A percentile compares a stretch with the other conserved stretches of the same genome.
These are phyloP conservation scores for Clavariopsis aquatica DNA, from an alignment of 495 filamentous ascomycete genomes.

Conservation along the genomic window DNA sequence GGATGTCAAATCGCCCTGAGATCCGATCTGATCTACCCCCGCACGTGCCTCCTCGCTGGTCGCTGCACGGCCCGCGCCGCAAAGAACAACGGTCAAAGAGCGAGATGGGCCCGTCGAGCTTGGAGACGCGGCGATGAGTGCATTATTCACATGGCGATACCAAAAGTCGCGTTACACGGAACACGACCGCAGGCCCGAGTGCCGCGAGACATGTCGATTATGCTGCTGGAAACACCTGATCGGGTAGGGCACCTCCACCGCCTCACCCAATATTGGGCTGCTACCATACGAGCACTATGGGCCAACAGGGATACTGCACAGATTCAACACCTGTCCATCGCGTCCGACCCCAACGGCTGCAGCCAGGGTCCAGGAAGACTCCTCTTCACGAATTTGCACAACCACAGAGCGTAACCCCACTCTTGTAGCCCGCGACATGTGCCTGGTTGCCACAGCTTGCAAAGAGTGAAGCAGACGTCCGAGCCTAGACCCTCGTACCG, in stretches of 20 bases:
- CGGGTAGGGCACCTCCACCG: background rate
- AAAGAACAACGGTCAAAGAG: background rate
- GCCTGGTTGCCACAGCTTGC: background rate
- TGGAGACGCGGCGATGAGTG: background rate
- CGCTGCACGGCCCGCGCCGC: background rate
- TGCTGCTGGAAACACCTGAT: background rate
- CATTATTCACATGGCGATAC: background rate
- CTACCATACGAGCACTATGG: background rate
- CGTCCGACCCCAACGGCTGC: background rate
- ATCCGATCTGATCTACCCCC: constrained; percentile 4
- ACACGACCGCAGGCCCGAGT: background rate
- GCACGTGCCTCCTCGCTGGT: background rate
- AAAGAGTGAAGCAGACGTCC: constrained; percentile 5
- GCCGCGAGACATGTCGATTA: background rate
- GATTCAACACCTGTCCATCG: background rate
- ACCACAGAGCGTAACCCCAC: background rate
- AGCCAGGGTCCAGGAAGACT: background rate
- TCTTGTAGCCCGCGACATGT: background rate
- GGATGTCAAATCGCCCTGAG: constrained; percentile 1
- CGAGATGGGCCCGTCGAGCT: background rate
- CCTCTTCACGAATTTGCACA: background rate
- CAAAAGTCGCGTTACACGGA: background rate
- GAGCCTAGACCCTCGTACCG: background rate
- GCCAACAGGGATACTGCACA: background rate
- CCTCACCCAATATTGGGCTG: background rate